Conservation (phyloP, 2,329 filamentous ascomycete species). For the Nemania sp. region DNA sequence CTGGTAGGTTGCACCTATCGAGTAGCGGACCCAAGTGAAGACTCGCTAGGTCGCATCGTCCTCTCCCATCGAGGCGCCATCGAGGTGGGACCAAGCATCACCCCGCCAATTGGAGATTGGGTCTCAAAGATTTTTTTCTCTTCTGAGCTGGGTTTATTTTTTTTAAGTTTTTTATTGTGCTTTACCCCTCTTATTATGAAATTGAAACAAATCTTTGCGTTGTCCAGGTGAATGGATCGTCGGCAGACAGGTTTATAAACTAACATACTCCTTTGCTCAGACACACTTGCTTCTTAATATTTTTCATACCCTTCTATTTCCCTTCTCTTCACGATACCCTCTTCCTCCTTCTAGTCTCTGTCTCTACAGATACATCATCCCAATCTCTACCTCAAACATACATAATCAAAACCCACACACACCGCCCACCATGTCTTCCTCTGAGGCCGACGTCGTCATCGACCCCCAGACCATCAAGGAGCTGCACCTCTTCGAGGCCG, state of each 20-base stretch:
- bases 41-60: constrained; percentile 21
- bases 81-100: constrained; percentile 32
- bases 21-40: constrained; percentile 19
- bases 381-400: background rate
- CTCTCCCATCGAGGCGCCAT: constrained; percentile 1
- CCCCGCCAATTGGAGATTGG: constrained; percentile 38
- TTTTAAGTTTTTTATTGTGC: background rate
- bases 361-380: background rate
- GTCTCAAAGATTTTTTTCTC: constrained; percentile 31
- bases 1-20: background rate
- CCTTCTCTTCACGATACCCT: constrained; percentile 1
- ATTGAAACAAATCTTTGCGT: constrained; percentile 36
- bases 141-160: background rate
- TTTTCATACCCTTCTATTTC: constrained; percentile 9
- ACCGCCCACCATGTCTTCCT: constrained; percentile 48
- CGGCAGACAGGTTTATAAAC: constrained; percentile 30
- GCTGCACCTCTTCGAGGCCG: constrained; percentile 50
- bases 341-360: background rate
- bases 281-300: constrained; percentile 9
- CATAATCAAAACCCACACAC: background rate
- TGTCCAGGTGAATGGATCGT: constrained; percentile 35
- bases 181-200: constrained; percentile 36
- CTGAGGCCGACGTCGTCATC: constrained; percentile 47
- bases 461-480: constrained; percentile 51
- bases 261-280: constrained; percentile 10